Percentiles rank a stretch among this genome's conserved stretches.
These are phyloP conservation scores for Phytophthora sp. DNA, from an alignment of 352 stramenopile species.

Conservation along the genomic window DNA sequence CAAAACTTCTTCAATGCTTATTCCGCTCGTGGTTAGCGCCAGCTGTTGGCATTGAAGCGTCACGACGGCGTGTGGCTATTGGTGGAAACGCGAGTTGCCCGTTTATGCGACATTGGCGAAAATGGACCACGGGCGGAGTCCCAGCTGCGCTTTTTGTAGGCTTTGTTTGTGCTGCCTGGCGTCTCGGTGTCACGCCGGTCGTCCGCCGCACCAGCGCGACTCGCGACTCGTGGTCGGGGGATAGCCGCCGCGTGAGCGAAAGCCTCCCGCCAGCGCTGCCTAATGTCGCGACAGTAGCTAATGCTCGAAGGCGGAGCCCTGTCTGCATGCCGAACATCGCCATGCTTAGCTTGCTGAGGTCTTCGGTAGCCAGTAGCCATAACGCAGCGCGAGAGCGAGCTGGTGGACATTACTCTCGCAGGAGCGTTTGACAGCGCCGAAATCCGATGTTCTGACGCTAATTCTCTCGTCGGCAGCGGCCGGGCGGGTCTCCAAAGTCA, in stretches of 20 bases:
- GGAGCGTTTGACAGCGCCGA: neutral
- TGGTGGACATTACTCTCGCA: too few relatives aligned
- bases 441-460: slow-evolving; percentile 13
- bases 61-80: slow-evolving; percentile 1
- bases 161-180: neutral
- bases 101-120: slow-evolving; percentile 24
- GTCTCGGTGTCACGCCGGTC: slow-evolving; percentile 18
- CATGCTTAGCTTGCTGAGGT: slow-evolving; percentile 14
- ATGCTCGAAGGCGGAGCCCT: slow-evolving; percentile 13
- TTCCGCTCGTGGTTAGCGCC: slow-evolving; percentile 32
- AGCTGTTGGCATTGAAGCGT: slow-evolving; percentile 29
- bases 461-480: too few relatives aligned
- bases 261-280: neutral
- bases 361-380: slow-evolving; percentile 4
- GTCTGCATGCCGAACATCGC: slow-evolving; percentile 3
- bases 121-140: neutral
- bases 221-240: slow-evolving; percentile 21
- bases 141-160: neutral
- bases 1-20: too few relatives aligned
- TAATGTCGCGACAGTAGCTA: slow-evolving; percentile 15
- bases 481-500: too few relatives aligned
- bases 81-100: slow-evolving; percentile 17
- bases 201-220: slow-evolving; percentile 1
- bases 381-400: too few relatives aligned
- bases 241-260: slow-evolving; percentile 11